These are phyloP conservation scores for Quercus phellos DNA, from an alignment of 331 rosid species.

Conservation along the genomic window DNA sequence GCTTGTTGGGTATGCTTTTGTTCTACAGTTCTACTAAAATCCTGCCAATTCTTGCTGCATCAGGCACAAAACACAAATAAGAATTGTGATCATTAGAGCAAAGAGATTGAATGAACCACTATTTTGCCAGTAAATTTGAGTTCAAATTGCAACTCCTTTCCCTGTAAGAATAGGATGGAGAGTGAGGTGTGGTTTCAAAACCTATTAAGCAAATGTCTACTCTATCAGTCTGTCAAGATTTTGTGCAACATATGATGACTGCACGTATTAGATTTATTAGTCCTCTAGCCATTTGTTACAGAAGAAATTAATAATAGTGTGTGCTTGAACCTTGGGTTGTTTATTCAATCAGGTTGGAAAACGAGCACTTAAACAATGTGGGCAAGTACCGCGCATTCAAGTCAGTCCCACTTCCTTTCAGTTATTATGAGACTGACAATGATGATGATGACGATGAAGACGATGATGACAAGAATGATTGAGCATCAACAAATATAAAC, in stretches of 20 bases:
- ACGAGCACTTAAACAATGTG: constrained; percentile 67
- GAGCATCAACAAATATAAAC: not conserved
- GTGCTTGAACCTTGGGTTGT: not conserved
- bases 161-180: no score
- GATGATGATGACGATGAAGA: constrained; percentile 21
- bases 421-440: constrained; percentile 24
- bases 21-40: not conserved
- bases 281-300: no score
- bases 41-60: not conserved
- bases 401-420: constrained; percentile 64
- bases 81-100: not conserved
- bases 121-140: not conserved
- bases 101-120: not conserved
- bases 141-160: no score
- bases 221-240: no score
- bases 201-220: not conserved
- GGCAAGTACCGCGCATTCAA: constrained; percentile 63
- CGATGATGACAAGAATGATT: constrained; percentile 33
- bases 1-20: not conserved
- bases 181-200: no score
- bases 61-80: not conserved
- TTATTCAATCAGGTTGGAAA: constrained; percentile 54
- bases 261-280: no score
- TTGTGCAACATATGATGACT: no score
- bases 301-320: not conserved